These are phyloP conservation scores for Petrea volubilis DNA, from an alignment of 257 asterid genomes.

Conservation along the genomic window DNA sequence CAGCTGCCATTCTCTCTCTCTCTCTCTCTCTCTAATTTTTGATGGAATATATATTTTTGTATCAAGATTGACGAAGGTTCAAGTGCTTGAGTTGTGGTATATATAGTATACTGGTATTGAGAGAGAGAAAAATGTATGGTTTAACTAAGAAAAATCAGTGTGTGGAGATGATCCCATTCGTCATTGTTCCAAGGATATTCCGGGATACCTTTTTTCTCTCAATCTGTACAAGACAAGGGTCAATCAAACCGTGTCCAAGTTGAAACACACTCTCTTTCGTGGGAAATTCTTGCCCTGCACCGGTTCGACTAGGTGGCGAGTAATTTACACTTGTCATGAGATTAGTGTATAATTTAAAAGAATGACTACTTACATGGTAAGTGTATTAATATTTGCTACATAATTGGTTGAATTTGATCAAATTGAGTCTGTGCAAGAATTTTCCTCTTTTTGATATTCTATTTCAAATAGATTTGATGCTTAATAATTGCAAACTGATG, in stretches of 20 bases:
- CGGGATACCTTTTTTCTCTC: slow-evolving; percentile 18
- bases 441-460: no score
- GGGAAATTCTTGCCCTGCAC: no score
- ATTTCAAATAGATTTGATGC: no score
- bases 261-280: neutral
- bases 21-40: neutral
- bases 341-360: no score
- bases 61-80: slow-evolving; percentile 6
- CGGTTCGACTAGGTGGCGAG: no score
- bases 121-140: slow-evolving; percentile 25
- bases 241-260: slow-evolving; percentile 16
- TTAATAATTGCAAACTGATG: no score
- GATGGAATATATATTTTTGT: neutral
- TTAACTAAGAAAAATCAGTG: slow-evolving; percentile 12
- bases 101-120: slow-evolving; percentile 13
- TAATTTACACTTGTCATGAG: no score
- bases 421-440: no score
- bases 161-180: no score
- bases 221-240: slow-evolving; percentile 15
- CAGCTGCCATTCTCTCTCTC: slow-evolving; percentile 45
- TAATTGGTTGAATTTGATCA: no score
- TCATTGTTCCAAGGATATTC: slow-evolving; percentile 52
- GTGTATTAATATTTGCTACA: no score
- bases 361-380: no score
- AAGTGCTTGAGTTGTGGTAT: neutral